phyloP scores from a whole-genome alignment of 2,329 filamentous ascomycete species.

The Volutella citrinella region DNA sequence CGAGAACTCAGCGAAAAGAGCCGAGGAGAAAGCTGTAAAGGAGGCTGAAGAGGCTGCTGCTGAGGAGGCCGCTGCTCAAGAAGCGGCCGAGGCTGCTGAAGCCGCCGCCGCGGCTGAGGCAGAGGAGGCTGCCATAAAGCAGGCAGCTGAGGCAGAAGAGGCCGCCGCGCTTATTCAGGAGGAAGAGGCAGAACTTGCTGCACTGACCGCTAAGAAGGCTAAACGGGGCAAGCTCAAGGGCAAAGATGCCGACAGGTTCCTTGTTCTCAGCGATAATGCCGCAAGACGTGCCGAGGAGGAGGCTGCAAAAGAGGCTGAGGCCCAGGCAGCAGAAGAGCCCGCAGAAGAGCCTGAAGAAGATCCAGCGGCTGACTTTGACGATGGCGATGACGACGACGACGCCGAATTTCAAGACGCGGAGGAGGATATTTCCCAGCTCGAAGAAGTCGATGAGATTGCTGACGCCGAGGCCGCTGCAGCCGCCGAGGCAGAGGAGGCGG shows the following conservation, averaged over 20 bases:
- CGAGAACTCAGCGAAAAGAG: too few relatives aligned
- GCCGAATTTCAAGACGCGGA: too few relatives aligned
- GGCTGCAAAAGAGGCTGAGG: slow-evolving; percentile 14
- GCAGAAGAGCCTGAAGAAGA: slow-evolving; percentile 7
- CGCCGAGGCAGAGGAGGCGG: slow-evolving; percentile 15
- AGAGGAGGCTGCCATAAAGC: slow-evolving; percentile 23
- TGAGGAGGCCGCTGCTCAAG: slow-evolving; percentile 14
- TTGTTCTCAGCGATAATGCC: slow-evolving; percentile 14
- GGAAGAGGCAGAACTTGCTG: slow-evolving; percentile 42
- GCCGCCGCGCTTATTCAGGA: slow-evolving; percentile 19
- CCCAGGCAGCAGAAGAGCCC: slow-evolving; percentile 1
- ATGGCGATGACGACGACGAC: neutral
- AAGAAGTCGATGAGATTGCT: slow-evolving; percentile 12
- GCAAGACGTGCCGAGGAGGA: slow-evolving; percentile 14
- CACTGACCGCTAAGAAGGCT: slow-evolving; percentile 32
- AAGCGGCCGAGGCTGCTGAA: slow-evolving; percentile 34
- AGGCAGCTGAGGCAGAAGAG: slow-evolving; percentile 19
- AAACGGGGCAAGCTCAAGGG: slow-evolving; percentile 33
- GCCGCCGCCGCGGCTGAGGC: slow-evolving; percentile 16
- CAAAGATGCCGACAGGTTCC: slow-evolving; percentile 22
- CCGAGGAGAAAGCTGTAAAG: too few relatives aligned
- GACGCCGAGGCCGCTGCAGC: slow-evolving; percentile 11
- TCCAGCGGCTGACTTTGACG: slow-evolving; percentile 1
- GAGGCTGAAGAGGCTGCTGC: slow-evolving; percentile 9
- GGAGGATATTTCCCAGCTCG: too few relatives aligned